Evolutionary conservation across 306 rosid species (phyloP).

Genomic region (Rosa multiflora): DNA sequence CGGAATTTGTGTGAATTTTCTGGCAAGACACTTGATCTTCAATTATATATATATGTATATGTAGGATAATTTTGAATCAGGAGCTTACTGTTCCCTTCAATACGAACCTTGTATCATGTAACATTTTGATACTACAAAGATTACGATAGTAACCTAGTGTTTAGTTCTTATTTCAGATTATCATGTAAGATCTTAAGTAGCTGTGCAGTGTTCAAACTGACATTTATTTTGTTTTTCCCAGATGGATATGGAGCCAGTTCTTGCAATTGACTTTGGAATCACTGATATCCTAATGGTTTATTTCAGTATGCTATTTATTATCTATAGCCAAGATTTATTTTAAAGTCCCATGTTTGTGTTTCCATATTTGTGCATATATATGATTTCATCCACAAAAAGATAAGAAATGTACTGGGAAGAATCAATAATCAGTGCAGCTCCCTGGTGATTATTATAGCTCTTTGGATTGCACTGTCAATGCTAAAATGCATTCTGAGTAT

Average conservation of each 20-base stretch:
- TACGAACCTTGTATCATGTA: not conserved
- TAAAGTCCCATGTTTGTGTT: not conserved
- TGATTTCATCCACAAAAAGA: not conserved
- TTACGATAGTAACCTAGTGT: too few relatives aligned
- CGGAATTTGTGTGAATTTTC: not conserved
- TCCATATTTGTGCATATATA: not conserved
- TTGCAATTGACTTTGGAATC: slow-evolving; percentile 80
- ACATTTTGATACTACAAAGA: not conserved
- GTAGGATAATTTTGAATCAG: not conserved
- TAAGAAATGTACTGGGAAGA: not conserved
- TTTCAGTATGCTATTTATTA: not conserved
- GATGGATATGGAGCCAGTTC: slow-evolving; percentile 82
- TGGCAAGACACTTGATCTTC: not conserved
- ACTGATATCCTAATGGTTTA: slow-evolving; percentile 71
- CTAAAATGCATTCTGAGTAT: too few relatives aligned
- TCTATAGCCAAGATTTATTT: not conserved
- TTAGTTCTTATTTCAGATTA: slow-evolving; percentile 1
- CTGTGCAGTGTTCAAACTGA: slow-evolving; percentile 20
- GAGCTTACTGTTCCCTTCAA: not conserved
- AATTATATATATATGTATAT: not conserved
- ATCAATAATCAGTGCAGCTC: not conserved
- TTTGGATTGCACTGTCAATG: not conserved
- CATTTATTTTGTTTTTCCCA: slow-evolving; percentile 36
- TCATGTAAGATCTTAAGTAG: not conserved
- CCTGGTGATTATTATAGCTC: not conserved